A percentile compares a stretch with the other conserved stretches of the same genome.
Evolutionary conservation across 352 stramenopile genomes (phyloP).

Genomic region (Phytophthora citrophthora): DNA sequence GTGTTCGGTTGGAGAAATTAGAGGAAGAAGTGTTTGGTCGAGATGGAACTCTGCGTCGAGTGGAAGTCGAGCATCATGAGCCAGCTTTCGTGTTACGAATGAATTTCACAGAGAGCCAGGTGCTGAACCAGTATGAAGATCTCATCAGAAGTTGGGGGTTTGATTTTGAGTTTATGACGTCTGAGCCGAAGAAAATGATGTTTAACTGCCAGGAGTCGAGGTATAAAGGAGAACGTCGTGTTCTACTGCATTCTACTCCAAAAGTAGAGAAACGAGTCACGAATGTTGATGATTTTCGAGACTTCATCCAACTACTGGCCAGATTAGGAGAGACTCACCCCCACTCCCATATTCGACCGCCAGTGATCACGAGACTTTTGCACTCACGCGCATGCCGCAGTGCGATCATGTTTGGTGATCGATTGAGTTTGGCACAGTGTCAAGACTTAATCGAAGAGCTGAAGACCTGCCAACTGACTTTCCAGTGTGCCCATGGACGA

Average conservation of each 20-base stretch:
- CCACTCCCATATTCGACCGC: slow-evolving; percentile 52
- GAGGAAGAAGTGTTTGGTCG: slow-evolving; percentile 73
- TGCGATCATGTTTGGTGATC: slow-evolving; percentile 94
- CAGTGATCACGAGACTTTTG: slow-evolving; percentile 82
- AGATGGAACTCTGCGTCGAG: slow-evolving; percentile 51
- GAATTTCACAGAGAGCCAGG: slow-evolving; percentile 58
- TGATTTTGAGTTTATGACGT: slow-evolving; percentile 43
- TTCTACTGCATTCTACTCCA: slow-evolving; percentile 54
- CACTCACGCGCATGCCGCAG: slow-evolving; percentile 91
- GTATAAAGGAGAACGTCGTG: slow-evolving; percentile 5
- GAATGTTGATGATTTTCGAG: slow-evolving; percentile 77
- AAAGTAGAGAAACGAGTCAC: slow-evolving; percentile 77
- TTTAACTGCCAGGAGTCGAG: slow-evolving; percentile 1
- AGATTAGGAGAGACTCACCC: slow-evolving; percentile 24
- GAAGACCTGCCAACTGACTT: slow-evolving; percentile 82
- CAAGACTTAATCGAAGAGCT: slow-evolving; percentile 74
- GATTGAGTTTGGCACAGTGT: slow-evolving; percentile 73
- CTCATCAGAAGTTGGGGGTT: slow-evolving; percentile 88
- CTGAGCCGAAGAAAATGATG: slow-evolving; percentile 5
- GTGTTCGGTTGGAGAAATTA: slow-evolving; percentile 85
- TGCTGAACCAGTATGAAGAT: slow-evolving; percentile 48
- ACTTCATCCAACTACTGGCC: slow-evolving; percentile 81
- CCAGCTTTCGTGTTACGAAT: slow-evolving; percentile 60
- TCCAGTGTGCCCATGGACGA: slow-evolving; percentile 91
- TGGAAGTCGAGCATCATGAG: slow-evolving; percentile 62